Conservation (phyloP, 2,329 filamentous ascomycete species). For the Hymenoscyphus fraxineus region DNA sequence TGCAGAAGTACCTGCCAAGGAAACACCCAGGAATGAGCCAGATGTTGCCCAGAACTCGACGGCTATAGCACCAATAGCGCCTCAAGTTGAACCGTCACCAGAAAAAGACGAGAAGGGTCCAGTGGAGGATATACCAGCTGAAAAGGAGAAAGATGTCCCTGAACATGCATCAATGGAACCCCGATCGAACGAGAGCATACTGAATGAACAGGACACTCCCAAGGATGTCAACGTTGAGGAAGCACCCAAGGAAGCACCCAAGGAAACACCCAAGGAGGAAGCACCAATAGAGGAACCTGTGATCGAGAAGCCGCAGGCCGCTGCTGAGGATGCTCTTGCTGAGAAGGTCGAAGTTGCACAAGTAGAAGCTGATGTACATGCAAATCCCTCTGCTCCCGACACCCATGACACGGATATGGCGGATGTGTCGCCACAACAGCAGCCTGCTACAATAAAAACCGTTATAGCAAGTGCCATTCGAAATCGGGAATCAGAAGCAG, state of each 20-base stretch:
- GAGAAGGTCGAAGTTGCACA: neutral
- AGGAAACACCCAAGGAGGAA: neutral
- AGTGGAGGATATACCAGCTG: neutral
- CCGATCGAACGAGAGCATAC: neutral
- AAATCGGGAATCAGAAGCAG: neutral
- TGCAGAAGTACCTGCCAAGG: neutral
- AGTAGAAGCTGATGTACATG: neutral
- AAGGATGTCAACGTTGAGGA: neutral
- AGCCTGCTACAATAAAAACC: neutral
- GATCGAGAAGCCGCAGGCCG: neutral
- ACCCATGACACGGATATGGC: neutral
- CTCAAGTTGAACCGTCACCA: neutral
- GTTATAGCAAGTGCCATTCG: neutral
- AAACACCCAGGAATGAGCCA: neutral
- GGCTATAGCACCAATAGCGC: neutral
- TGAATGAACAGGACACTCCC: neutral
- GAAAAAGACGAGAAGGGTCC: neutral
- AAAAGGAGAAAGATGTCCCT: neutral
- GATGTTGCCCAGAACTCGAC: neutral
- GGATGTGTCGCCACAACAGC: neutral
- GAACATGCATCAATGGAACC: neutral
- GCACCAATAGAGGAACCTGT: neutral
- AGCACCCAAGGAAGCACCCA: neutral
- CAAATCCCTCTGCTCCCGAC: neutral
- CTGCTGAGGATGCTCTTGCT: neutral